Evolutionary conservation across 2,329 filamentous ascomycete species (phyloP).

Genomic region (Cercospora sp.): DNA sequence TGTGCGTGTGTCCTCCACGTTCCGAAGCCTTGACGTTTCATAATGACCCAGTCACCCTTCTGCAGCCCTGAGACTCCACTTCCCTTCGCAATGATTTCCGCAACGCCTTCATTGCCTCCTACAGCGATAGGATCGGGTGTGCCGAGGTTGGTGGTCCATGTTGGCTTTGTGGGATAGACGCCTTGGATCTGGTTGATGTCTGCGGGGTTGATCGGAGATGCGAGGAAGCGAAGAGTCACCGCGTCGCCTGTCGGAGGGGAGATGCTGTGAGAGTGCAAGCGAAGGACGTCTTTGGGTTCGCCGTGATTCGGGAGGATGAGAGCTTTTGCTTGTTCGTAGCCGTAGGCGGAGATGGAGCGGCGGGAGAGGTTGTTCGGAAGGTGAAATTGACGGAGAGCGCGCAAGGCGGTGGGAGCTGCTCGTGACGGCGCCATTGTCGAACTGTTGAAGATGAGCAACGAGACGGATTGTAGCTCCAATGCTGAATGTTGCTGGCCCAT

Average conservation of each 20-base stretch:
- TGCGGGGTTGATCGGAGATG: slow-evolving; percentile 91
- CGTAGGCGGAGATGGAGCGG: slow-evolving; percentile 62
- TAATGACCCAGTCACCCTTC: slow-evolving; percentile 92
- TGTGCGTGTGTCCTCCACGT: slow-evolving; percentile 94
- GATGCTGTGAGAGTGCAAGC: slow-evolving; percentile 74
- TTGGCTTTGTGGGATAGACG: slow-evolving; percentile 83
- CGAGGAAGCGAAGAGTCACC: slow-evolving; percentile 82
- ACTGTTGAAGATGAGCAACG: neutral
- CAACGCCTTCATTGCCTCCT: slow-evolving; percentile 88
- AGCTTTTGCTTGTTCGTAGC: slow-evolving; percentile 83
- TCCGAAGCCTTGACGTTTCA: slow-evolving; percentile 77
- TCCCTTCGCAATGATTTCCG: slow-evolving; percentile 77
- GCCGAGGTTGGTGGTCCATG: slow-evolving; percentile 73
- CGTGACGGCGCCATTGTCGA: slow-evolving; percentile 29
- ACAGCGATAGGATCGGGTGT: slow-evolving; percentile 75
- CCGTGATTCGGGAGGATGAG: slow-evolving; percentile 74
- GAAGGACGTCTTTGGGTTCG: slow-evolving; percentile 69
- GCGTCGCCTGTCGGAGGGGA: slow-evolving; percentile 68
- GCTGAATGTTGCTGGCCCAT: neutral
- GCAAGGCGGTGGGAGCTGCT: slow-evolving; percentile 18
- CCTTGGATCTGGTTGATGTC: slow-evolving; percentile 98
- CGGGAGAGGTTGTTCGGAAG: slow-evolving; percentile 21
- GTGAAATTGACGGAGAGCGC: neutral
- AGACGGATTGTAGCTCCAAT: neutral
- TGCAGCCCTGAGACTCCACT: slow-evolving; percentile 60